Evolutionary conservation across 768 basidiomycete species (phyloP), one percentile per base, ranked within the genome.

Genomic region (Sporobolomyces phaffii): DNA sequence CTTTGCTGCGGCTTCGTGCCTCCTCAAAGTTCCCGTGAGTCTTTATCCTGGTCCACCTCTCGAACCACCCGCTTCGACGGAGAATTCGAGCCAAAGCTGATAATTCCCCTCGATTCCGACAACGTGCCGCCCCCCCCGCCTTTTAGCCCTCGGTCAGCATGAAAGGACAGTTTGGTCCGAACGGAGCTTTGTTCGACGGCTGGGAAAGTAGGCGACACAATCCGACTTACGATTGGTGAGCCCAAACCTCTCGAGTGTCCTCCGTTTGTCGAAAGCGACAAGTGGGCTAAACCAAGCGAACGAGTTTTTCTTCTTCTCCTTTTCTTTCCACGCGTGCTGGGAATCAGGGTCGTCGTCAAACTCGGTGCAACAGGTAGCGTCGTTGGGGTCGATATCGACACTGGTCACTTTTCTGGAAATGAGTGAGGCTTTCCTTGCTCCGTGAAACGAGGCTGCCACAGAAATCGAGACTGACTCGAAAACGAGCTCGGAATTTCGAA

Each of bases 161-260:
- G 76, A 92, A 93, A 78, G 96, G 96, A n/a, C 90, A 92, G 72
- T 99, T 92, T 73, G 94, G 94, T 10, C 89, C 91, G 4, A 94
- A 92, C 45, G 96, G 96, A 28, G 94, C 94, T 0, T 78, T 97
- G 28, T 98, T 83, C 78, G 90, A 87, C 70, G 96, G 93, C 59
- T 99, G 96, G 96, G 96, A 99, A 77, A 83, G 83, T 31, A 81
- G 91, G 45, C 80, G 96, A 72, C 96, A 99, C 78, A 97, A 96
- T 78, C 85, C 88, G 2, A 75, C 82, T 2, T 84, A 86, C 74
- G 96, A 99, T 77, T 98, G 96, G 94, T 91, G 72, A 54, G 79
- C 70, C n/a, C n/a, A 28, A 54, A 15, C 28, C 28, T 17, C 36
- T 33, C 22, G 34, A 31, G 18, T 2, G 1, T 36, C n/a, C n/a